phyloP scores from a whole-genome alignment of 768 basidiomycete genomes.

The Naganishia onofrii region DNA sequence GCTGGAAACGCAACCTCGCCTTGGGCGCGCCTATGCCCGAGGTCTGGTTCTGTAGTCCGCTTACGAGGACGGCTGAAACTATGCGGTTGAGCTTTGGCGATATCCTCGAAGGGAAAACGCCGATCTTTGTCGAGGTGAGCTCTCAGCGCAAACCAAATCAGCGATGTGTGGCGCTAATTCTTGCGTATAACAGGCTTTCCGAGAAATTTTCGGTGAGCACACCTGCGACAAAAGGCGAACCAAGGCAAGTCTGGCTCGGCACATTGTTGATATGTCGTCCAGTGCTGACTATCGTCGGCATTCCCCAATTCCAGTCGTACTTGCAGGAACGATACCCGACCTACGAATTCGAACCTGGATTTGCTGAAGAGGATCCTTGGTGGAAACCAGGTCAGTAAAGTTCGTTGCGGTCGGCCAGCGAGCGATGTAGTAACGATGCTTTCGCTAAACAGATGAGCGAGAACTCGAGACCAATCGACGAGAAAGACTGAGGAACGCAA shows the following conservation, averaged over 20 bases:
- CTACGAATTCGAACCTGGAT: conserved; percentile 43
- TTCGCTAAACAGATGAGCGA: conserved; percentile 37
- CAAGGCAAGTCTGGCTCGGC: conserved; percentile 37
- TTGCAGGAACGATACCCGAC: conserved; percentile 43
- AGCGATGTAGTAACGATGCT: background rate
- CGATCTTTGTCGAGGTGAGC: conserved; percentile 43
- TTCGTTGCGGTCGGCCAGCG: background rate
- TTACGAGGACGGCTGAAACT: conserved; percentile 48
- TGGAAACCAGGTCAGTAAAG: conserved; percentile 40
- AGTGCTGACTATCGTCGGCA: background rate
- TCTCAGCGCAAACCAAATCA: background rate
- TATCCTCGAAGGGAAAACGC: conserved; percentile 39
- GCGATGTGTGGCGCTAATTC: background rate
- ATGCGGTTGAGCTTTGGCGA: conserved; percentile 46
- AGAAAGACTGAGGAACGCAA: conserved; percentile 37
- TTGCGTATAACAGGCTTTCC: conserved; percentile 33
- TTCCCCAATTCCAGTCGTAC: conserved; percentile 32
- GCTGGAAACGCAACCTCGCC: conserved; percentile 32
- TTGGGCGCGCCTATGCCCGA: conserved; percentile 28
- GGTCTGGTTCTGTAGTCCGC: conserved; percentile 41
- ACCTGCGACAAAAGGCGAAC: conserved; percentile 48
- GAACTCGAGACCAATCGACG: conserved; percentile 47
- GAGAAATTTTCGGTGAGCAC: conserved; percentile 50
- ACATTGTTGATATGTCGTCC: background rate
- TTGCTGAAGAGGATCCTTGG: conserved; percentile 46